Evolutionary conservation across 2,329 filamentous ascomycete species (phyloP).

Genomic region (Penicillium verrucosum): DNA sequence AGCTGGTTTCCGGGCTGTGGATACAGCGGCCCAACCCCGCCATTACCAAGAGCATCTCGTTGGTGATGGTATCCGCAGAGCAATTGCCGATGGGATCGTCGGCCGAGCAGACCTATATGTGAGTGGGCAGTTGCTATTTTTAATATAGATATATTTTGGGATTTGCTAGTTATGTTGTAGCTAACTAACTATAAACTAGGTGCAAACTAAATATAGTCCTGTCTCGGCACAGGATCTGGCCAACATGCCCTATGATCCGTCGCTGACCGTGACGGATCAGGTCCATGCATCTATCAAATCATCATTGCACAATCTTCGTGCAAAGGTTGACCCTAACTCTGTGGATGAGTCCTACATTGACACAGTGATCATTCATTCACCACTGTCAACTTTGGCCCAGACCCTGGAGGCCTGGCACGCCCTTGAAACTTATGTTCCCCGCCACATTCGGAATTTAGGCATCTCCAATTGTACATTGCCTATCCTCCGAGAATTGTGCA

Average conservation of each 20-base stretch:
- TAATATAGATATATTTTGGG: background rate
- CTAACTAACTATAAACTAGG: conserved; percentile 38
- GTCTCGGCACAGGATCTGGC: conserved; percentile 58
- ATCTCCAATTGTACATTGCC: conserved; percentile 70
- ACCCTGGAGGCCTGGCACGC: conserved; percentile 65
- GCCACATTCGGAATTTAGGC: conserved; percentile 63
- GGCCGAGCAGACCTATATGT: conserved; percentile 62
- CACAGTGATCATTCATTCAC: conserved; percentile 58
- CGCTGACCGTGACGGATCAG: conserved; percentile 59
- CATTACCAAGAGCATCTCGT: conserved; percentile 74
- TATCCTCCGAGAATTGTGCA: conserved; percentile 54
- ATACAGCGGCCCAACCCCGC: conserved; percentile 74
- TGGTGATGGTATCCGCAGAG: conserved; percentile 62
- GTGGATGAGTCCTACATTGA: conserved; percentile 54
- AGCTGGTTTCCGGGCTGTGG: conserved; percentile 68
- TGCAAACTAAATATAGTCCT: conserved; percentile 82
- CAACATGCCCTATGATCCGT: conserved; percentile 62
- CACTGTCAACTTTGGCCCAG: conserved; percentile 48
- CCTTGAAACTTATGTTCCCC: conserved; percentile 65
- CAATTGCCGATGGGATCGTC: conserved; percentile 59
- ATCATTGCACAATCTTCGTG: conserved; percentile 62
- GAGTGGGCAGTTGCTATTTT: conserved; percentile 24
- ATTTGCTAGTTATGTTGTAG: too few species aligned
- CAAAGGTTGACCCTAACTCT: conserved; percentile 21
- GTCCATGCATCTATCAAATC: conserved; percentile 64